phyloP scores from a whole-genome alignment of 352 stramenopile species.

The Pythium sp. region DNA sequence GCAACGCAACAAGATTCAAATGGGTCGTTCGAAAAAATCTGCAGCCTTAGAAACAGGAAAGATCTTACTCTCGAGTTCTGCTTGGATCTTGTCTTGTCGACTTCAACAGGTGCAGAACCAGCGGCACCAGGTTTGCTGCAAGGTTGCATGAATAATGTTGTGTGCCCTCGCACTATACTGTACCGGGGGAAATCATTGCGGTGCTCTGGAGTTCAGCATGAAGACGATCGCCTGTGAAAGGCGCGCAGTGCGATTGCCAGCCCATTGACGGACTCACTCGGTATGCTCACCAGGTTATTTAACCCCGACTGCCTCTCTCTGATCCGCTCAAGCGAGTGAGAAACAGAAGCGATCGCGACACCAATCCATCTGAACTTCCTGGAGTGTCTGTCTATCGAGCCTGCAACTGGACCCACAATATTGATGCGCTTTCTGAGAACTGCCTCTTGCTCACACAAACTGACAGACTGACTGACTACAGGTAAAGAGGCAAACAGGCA shows the following conservation, averaged over 20 bases:
- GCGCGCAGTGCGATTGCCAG: background rate
- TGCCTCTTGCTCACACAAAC: background rate
- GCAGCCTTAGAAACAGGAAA: background rate
- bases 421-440: background rate
- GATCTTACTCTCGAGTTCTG: background rate
- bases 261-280: background rate
- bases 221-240: background rate
- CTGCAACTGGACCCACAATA: background rate
- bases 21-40: background rate
- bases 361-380: background rate
- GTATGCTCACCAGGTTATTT: background rate
- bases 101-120: background rate
- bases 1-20: background rate
- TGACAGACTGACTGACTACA: background rate
- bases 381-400: background rate
- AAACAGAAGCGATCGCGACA: background rate
- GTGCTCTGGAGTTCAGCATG: background rate
- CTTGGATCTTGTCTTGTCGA: background rate
- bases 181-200: background rate
- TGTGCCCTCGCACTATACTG: background rate
- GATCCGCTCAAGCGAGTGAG: background rate
- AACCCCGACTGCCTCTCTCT: background rate
- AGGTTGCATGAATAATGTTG: background rate
- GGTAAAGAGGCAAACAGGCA: background rate
- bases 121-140: background rate